Evolutionary conservation across 2,329 filamentous ascomycete genomes (phyloP).

Genomic region (Sporothrix brunneoviolacea): DNA sequence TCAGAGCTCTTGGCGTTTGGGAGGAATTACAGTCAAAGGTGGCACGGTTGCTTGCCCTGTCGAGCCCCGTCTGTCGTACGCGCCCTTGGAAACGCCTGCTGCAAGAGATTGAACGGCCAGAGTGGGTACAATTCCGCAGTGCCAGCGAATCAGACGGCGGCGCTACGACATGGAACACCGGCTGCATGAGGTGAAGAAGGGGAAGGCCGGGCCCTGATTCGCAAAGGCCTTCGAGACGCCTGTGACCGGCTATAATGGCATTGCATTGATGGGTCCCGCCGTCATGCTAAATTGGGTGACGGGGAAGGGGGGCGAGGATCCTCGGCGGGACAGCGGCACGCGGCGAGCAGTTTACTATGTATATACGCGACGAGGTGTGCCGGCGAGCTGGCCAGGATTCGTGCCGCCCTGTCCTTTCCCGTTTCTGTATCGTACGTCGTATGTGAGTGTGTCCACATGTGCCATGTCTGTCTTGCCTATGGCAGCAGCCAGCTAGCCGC

Average conservation of each 20-base stretch:
- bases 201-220: slow-evolving; percentile 27
- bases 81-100: slow-evolving; percentile 36
- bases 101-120: slow-evolving; percentile 20
- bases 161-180: slow-evolving; percentile 33
- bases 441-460: neutral
- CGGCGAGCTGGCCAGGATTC: no score
- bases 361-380: no score
- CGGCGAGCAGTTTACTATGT: no score
- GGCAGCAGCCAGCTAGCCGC: slow-evolving; percentile 6
- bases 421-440: no score
- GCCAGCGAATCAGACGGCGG: slow-evolving; percentile 32
- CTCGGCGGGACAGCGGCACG: no score
- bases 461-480: neutral
- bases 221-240: slow-evolving; percentile 18
- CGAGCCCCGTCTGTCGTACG: slow-evolving; percentile 27
- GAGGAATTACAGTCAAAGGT: neutral
- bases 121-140: slow-evolving; percentile 22
- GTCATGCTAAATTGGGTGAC: neutral
- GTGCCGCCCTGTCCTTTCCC: no score
- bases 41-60: slow-evolving; percentile 1
- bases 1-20: slow-evolving; percentile 10
- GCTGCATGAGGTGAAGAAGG: slow-evolving; percentile 29
- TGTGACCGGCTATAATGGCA: slow-evolving; percentile 23
- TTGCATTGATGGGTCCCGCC: slow-evolving; percentile 20
- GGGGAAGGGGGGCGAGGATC: no score